These are phyloP conservation scores for Graphilbum ipis-grandicollis DNA, from an alignment of 2,329 filamentous ascomycete genomes.

Conservation along the genomic window DNA sequence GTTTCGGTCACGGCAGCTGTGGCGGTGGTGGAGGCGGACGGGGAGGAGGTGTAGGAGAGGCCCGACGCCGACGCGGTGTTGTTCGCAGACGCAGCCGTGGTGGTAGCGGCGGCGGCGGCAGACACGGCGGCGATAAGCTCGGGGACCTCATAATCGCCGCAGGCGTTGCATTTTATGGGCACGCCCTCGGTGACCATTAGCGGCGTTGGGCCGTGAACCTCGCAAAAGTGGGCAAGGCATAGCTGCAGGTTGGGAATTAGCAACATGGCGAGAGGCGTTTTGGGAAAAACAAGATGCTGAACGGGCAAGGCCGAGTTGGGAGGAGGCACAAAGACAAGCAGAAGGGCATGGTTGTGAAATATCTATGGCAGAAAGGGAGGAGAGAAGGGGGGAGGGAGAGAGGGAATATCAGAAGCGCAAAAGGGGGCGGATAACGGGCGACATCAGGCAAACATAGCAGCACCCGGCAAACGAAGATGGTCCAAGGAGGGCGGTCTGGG, in stretches of 20 bases:
- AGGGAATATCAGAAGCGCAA: neutral
- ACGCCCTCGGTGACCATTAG: constrained; percentile 53
- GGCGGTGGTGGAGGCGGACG: constrained; percentile 16
- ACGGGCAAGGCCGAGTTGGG: neutral
- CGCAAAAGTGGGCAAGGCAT: constrained; percentile 54
- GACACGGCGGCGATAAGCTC: constrained; percentile 17
- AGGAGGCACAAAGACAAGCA: neutral
- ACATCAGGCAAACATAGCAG: neutral
- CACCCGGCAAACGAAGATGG: too few species aligned
- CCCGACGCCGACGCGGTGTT: constrained; percentile 8
- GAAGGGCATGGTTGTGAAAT: neutral
- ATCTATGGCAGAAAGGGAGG: neutral
- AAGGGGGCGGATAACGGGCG: neutral
- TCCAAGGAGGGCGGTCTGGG: neutral
- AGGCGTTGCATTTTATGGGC: constrained; percentile 40
- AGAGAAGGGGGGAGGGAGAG: neutral
- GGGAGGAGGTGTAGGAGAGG: constrained; percentile 9
- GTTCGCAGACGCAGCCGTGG: constrained; percentile 10
- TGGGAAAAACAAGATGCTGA: too few species aligned
- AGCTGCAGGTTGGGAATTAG: constrained; percentile 35
- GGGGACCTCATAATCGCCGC: constrained; percentile 28
- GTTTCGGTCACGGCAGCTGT: constrained; percentile 25
- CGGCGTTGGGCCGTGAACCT: constrained; percentile 51
- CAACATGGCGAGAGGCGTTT: constrained; percentile 11
- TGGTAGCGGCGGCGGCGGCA: constrained; percentile 15